Evolutionary conservation across 2,329 filamentous ascomycete species (phyloP).

Genomic region (Arthrobotrys entomopaga): DNA sequence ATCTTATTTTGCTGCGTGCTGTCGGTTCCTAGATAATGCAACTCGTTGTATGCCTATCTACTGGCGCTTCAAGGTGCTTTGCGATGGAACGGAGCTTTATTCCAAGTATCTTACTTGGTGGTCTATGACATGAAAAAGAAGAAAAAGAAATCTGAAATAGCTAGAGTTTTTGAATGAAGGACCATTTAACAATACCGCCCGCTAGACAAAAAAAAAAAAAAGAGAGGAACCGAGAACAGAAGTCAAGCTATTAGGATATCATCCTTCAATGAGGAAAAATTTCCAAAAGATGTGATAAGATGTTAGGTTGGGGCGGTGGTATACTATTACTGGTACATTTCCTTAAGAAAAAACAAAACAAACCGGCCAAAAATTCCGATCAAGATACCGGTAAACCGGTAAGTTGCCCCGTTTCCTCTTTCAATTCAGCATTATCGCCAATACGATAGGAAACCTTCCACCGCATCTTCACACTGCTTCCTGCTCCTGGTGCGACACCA

Average conservation of each 20-base stretch:
- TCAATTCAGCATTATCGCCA: conserved; percentile 66
- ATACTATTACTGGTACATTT: too few species aligned
- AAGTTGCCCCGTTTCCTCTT: conserved; percentile 86
- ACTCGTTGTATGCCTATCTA: too few species aligned
- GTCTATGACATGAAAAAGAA: neutral
- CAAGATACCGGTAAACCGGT: conserved; percentile 78
- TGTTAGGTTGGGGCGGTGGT: too few species aligned
- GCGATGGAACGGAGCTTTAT: too few species aligned
- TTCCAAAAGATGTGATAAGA: neutral
- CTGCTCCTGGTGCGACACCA: conserved; percentile 77
- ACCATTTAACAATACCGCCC: conserved; percentile 8
- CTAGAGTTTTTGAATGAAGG: neutral
- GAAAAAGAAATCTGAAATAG: neutral
- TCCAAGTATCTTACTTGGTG: too few species aligned
- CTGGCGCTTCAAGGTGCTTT: too few species aligned
- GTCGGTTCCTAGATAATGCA: too few species aligned
- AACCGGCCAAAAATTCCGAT: conserved; percentile 32
- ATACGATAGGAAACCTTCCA: conserved; percentile 87
- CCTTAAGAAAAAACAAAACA: conserved; percentile 28
- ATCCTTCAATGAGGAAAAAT: conserved; percentile 12
- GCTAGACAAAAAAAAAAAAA: neutral
- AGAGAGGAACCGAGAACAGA: neutral
- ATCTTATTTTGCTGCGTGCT: too few species aligned
- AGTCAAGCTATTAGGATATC: conserved; percentile 33
- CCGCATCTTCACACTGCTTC: conserved; percentile 83